These are phyloP conservation scores for Venustampulla echinocandica DNA, from an alignment of 495 filamentous ascomycete genomes.

Conservation along the genomic window DNA sequence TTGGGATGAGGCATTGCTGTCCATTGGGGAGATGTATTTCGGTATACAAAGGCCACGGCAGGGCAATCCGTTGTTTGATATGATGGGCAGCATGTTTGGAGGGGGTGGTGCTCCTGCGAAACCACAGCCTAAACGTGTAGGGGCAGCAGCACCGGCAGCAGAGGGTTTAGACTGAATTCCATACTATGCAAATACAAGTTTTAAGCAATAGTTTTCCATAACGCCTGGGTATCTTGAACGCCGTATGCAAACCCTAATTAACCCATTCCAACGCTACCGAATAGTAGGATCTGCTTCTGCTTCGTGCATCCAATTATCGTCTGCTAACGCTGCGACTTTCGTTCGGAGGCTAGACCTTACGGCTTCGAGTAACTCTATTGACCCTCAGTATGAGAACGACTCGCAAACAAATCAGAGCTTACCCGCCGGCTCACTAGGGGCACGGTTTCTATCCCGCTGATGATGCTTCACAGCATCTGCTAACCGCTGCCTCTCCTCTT, in stretches of 20 bases:
- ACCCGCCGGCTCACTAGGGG: constrained; percentile 63
- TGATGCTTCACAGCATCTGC: constrained; percentile 47
- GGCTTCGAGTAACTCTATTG: constrained; percentile 59
- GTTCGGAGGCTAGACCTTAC: constrained; percentile 62
- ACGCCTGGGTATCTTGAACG: constrained; percentile 21
- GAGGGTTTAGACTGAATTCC: constrained; percentile 41
- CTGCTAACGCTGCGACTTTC: constrained; percentile 62
- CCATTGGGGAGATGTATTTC: constrained; percentile 95
- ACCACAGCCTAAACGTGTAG: constrained; percentile 35
- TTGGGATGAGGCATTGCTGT: constrained; percentile 80
- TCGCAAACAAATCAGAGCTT: constrained; percentile 17
- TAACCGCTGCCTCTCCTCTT: constrained; percentile 37
- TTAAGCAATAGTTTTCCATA: neutral
- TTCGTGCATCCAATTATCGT: constrained; percentile 92
- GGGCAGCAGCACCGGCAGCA: constrained; percentile 37
- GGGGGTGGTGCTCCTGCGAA: constrained; percentile 44
- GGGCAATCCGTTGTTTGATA: constrained; percentile 85
- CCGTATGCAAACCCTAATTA: constrained; percentile 10
- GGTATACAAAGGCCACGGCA: constrained; percentile 82
- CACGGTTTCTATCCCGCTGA: constrained; percentile 52
- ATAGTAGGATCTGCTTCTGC: constrained; percentile 45
- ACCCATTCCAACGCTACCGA: constrained; percentile 4
- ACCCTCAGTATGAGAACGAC: constrained; percentile 19
- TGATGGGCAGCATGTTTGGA: constrained; percentile 93
- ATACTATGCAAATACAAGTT: neutral